phyloP scores from a whole-genome alignment of 352 stramenopile genomes.

The Phytopythium ostracodes region DNA sequence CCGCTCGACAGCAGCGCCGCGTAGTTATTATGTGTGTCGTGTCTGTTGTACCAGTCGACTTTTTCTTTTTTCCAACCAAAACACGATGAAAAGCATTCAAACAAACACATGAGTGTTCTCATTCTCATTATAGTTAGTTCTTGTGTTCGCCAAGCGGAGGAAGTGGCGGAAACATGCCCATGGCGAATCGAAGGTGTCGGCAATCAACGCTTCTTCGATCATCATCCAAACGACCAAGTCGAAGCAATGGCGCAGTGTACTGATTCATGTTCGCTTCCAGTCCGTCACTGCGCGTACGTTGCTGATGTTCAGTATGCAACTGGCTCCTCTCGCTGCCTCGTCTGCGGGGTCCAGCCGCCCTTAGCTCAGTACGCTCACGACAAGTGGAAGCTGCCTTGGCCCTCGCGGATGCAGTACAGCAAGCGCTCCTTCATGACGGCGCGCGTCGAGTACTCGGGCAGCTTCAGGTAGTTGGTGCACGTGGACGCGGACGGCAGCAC shows the following conservation, averaged over 20 bases:
- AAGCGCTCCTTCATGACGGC: slow-evolving; percentile 67
- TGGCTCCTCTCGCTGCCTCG: neutral
- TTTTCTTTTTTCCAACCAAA: neutral
- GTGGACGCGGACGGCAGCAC: slow-evolving; percentile 84
- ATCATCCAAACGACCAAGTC: too few relatives aligned
- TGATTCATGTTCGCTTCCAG: neutral
- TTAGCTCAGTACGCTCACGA: slow-evolving; percentile 27
- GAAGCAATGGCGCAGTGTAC: neutral
- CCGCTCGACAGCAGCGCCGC: neutral
- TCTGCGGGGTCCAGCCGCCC: neutral
- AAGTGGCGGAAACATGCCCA: too few relatives aligned
- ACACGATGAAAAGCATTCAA: neutral
- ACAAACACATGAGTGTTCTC: neutral
- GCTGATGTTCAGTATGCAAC: neutral
- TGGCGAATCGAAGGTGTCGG: too few relatives aligned
- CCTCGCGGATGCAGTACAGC: slow-evolving; percentile 82
- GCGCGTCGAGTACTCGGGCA: slow-evolving; percentile 86
- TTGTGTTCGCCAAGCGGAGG: too few relatives aligned
- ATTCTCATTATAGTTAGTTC: too few relatives aligned
- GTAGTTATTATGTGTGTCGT: slow-evolving; percentile 4
- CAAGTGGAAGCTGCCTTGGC: slow-evolving; percentile 82
- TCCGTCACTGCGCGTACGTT: neutral
- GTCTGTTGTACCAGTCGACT: neutral
- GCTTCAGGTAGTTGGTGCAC: slow-evolving; percentile 90
- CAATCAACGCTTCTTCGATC: too few relatives aligned